Conservation (phyloP, 202 grass and related monocot species). For the Schoenoplectus triqueter region DNA sequence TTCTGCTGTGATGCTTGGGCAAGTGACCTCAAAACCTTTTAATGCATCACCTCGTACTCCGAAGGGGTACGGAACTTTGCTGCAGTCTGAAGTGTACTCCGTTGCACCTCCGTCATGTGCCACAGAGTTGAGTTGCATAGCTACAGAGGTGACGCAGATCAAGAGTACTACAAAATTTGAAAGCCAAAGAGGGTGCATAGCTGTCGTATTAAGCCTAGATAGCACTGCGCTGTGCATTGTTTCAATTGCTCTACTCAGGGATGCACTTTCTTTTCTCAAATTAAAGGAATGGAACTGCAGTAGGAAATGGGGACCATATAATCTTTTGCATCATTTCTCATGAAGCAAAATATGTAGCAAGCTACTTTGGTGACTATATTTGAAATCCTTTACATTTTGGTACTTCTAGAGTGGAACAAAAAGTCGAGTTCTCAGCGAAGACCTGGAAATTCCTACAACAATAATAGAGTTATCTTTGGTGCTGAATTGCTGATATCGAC, state of each 20-base stretch:
- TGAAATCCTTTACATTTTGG: not conserved
- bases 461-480: too few relatives aligned
- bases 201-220: not conserved
- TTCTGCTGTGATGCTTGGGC: not conserved
- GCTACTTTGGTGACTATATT: not conserved
- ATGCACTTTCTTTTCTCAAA: not conserved
- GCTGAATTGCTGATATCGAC: too few relatives aligned
- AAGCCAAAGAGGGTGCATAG: not conserved
- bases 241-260: not conserved
- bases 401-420: not conserved
- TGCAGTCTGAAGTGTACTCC: not conserved
- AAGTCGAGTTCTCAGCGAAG: not conserved
- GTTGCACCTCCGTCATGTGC: not conserved
- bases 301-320: not conserved
- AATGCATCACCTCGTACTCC: not conserved
- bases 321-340: not conserved
- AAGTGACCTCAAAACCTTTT: conserved; percentile 14
- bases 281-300: not conserved
- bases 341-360: not conserved
- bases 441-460: too few relatives aligned
- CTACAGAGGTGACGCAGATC: not conserved
- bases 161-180: not conserved
- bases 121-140: not conserved
- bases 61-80: not conserved
- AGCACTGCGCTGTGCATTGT: not conserved